phyloP scores from a whole-genome alignment of 2,329 filamentous ascomycete species.

The Fusarium oligoseptatum region DNA sequence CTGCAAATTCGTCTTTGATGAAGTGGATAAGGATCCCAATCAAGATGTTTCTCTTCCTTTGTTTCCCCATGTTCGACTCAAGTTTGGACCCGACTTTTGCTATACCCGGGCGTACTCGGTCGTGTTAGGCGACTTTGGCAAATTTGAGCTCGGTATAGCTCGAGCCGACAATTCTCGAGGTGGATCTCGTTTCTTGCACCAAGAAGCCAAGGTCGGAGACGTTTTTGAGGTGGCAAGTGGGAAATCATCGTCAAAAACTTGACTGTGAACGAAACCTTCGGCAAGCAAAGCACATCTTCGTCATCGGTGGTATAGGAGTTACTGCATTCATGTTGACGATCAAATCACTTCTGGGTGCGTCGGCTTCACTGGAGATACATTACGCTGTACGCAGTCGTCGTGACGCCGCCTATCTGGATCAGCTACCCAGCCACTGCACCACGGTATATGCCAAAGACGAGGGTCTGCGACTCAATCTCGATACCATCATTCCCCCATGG shows the following conservation, averaged over 20 bases:
- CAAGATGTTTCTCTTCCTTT: background rate
- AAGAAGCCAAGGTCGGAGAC: constrained; percentile 2
- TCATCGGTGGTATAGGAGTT: constrained; percentile 25
- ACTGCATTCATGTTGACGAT: constrained; percentile 22
- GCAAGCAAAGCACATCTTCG: constrained; percentile 11
- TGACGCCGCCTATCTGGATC: constrained; percentile 16
- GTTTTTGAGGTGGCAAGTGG: constrained; percentile 20
- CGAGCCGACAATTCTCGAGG: constrained; percentile 21
- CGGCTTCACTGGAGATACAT: constrained; percentile 5
- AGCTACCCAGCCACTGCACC: background rate
- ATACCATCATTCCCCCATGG: background rate
- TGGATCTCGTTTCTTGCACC: constrained; percentile 24
- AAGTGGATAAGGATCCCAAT: background rate
- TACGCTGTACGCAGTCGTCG: constrained; percentile 22
- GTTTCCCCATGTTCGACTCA: constrained; percentile 27
- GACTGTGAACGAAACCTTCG: fast-evolving
- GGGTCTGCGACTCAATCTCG: constrained; percentile 1
- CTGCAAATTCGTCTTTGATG: constrained; percentile 16
- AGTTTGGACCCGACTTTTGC: constrained; percentile 11
- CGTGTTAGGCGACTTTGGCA: constrained; percentile 9
- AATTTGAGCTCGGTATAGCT: constrained; percentile 21
- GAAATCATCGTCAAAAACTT: background rate
- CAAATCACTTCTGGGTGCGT: background rate
- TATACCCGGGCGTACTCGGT: constrained; percentile 29
- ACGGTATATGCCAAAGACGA: constrained; percentile 22